Base-by-base conservation (phyloP, 2,329 filamentous ascomycete species). In the Leptographium wingfieldii region DNA sequence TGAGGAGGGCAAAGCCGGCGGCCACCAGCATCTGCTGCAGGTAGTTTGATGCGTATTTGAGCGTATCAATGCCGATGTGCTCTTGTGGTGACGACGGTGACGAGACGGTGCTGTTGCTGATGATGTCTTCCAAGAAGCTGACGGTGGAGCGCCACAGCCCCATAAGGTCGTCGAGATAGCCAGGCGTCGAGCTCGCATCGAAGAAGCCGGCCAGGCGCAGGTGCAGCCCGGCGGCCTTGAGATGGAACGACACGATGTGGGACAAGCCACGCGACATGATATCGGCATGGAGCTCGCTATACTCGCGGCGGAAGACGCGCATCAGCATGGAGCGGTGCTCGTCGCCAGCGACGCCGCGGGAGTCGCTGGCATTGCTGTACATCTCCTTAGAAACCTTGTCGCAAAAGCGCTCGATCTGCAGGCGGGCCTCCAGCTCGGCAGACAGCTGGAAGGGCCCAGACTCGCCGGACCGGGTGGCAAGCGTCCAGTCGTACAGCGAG, bases 11-110 rank as follows among this genome's bases (percentile, higher is more conserved):
- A 66, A 91, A 91, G 3, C 86, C 85, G 5, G 86, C 87, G 2
- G 88, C 88, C n/a, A 92, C 83, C 60, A 91, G 82, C 86, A 92
- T 92, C 71, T 92, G 88, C 69, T 90, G 85, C 58, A 92, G 82
- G 70, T 92, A 92, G 69, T 87, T 90, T 64, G 82, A 86, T 31
- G 84, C 81, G 67, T 87, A 85, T 56, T 80, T 79, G 33, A 90
- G 74, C 56, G 86, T 79, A 56, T 79, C 77, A 9, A 81, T 77
- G 58, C 73, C 73, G 43, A 71, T 74, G 55, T 73, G 71, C 38
- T 79, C 76, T 48, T 73, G 73, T 2, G 75, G 73, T 12, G 76
- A 77, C 3, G 73, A 74, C 1, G 69, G 68, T 22, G 67, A 66
- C 31, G 66, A 67, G 14, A 73, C 72, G 63, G 79, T 78, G 56